Base-by-base conservation (phyloP, 163 green algal genomes). In the Coccomyxa subellipsoidea region DNA sequence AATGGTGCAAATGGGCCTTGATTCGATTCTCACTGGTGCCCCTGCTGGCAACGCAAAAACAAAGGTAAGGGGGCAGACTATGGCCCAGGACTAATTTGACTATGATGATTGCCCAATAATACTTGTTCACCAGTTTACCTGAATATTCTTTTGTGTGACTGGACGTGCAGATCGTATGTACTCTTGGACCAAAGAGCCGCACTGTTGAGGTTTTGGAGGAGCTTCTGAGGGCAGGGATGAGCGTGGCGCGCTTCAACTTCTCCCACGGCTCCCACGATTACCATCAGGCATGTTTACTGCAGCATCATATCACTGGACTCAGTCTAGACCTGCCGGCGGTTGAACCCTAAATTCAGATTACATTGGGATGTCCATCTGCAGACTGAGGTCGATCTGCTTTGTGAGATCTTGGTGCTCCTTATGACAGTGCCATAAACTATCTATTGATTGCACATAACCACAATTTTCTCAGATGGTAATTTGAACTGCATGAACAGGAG, bases 181-280 rank as follows among this genome's bases (percentile, higher is more conserved):
- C 96, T 8, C 88, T 99, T 54, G 96, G 96, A 0, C 96, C 97
- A 4, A 92, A 92, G 83, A 96, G 90, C 7, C 85, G 94, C n/a
- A 87, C 54, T 9, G 93, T 98, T 18, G 84, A 92, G 76, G 88
- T 97, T 18, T 86, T 98, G 34, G 94, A 97, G 86, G 93, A 98
- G 87, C 93, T 99, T 76, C 91, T 99, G 77, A 86, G 87, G 1
- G 91, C 92, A 35, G 96, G 96, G 38, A 99, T 99, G 96, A 96
- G 91, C 76, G 94, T 99, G 9, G 96, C 96, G 5, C 92, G 96
- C 76, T 99, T 99, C 91, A 98, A 99, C 88, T 99, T 99, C 85
- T 97, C 90, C 12, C 95, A 99, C 86, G 96, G 96, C 31, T 95
- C 90, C 2, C 94, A 98, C 82, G 94, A 98, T 38, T 98, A 98